Evolutionary conservation across 495 filamentous ascomycete genomes (phyloP).

Genomic region (Rostrohypoxylon terebratum): DNA sequence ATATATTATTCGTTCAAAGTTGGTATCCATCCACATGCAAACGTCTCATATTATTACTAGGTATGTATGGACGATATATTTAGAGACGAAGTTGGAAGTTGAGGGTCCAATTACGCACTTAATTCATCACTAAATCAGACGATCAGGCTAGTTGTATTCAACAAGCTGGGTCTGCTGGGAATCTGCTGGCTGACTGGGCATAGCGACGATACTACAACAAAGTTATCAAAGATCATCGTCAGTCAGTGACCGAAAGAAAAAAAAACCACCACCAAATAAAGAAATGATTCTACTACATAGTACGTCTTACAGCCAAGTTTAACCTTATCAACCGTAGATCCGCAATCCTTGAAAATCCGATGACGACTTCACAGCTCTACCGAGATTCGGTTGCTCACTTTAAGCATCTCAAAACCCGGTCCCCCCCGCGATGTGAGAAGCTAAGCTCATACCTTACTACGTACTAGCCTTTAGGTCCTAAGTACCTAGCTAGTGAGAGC

Average conservation of each 20-base stretch:
- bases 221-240: neutral
- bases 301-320: neutral
- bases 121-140: slow-evolving; percentile 14
- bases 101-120: neutral
- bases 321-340: slow-evolving; percentile 33
- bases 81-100: neutral
- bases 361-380: slow-evolving; percentile 35
- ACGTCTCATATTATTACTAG: neutral
- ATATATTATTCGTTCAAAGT: neutral
- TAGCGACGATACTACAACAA: neutral
- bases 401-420: neutral
- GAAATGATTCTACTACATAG: slow-evolving; percentile 4
- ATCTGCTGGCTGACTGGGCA: no score
- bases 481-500: neutral
- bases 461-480: neutral
- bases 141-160: neutral
- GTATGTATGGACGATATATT: slow-evolving; percentile 15
- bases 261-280: slow-evolving; percentile 1
- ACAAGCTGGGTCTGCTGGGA: neutral
- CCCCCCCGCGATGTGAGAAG: slow-evolving; percentile 26
- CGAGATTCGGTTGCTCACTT: slow-evolving; percentile 29
- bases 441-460: no score
- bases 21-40: neutral
- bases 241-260: neutral
- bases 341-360: slow-evolving; percentile 20